A percentile compares a stretch with the other conserved stretches of the same genome.
Conservation (phyloP, 2,329 filamentous ascomycete species). For the Botryotinia calthae region DNA sequence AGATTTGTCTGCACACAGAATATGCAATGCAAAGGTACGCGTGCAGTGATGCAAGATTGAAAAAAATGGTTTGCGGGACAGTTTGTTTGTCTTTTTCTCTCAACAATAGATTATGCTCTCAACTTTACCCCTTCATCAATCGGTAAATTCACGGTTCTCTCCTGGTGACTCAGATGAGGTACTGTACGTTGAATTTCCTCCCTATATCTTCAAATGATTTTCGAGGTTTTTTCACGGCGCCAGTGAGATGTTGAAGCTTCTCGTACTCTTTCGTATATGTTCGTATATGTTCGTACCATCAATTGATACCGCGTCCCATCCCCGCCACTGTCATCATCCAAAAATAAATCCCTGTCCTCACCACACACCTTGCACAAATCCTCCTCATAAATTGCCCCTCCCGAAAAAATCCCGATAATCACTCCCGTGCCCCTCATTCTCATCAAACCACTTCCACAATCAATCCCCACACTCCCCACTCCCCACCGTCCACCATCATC, state of each 20-base stretch:
- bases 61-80: neutral
- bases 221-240: neutral
- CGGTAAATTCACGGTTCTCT: neutral
- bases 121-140: constrained; percentile 12
- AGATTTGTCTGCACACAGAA: too few relatives aligned
- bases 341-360: constrained; percentile 8
- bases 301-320: neutral
- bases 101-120: neutral
- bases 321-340: neutral
- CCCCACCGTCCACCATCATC: constrained; percentile 6
- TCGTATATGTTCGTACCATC: neutral
- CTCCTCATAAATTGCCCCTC: neutral
- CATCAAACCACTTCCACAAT: constrained; percentile 9
- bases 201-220: neutral
- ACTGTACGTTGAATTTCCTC: neutral
- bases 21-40: neutral
- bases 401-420: constrained; percentile 7
- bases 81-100: neutral
- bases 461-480: constrained; percentile 2
- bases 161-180: too few relatives aligned
- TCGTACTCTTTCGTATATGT: too few relatives aligned
- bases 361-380: constrained; percentile 3
- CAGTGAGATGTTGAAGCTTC: neutral
- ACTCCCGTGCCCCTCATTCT: constrained; percentile 6
- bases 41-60: neutral